Base-by-base conservation (phyloP, 1,284 basidiomycete genomes). In the Trametes hirsuta region DNA sequence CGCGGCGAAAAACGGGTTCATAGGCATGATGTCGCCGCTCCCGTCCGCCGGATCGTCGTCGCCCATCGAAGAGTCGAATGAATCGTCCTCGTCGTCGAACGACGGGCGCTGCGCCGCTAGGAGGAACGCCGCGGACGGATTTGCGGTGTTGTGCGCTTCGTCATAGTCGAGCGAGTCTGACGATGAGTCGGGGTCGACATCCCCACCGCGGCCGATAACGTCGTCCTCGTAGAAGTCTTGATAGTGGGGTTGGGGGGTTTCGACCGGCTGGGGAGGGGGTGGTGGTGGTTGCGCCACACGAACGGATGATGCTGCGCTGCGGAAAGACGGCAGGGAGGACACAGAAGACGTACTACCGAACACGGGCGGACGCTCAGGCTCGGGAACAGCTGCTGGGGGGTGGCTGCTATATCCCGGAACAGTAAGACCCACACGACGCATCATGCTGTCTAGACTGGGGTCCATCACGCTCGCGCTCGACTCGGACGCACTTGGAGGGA, bases 101-200 rank as follows among this genome's bases (percentile, higher is more conserved):
- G 81, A 84, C 59, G 84, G 83, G 44, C 68, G 66, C 40, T 68
- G 69, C 14, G 68, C 68, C n/a, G 71, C 72, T 8, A 73, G 52
- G 4, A 75, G 58, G 62, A 75, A 74, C 22, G 72, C 72, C 8
- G 69, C 69, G 25, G 72, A 72, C 21, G 72, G 70, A 48, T 72
- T 68, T 18, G 68, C 71, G 6, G 68, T 67, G 55, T 71, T 60
- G 66, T 72, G 51, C 9, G 63, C 57, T 22, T 66, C 65, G 12
- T 72, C 80, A 57, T 83, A 84, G 34, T 78, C 84, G 59, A 87
- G 82, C 0, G 85, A 87, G 62, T 87, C 85, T 45, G 83, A 75
- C 25, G 82, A 84, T 66, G 82, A 79, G 53, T 81, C 78, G 3
- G 73, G 75, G 58, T 78, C 59, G 12, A 36, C 40, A 1, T 14